Evolutionary conservation across 139 green algal genomes (phyloP), one percentile per base, ranked within the genome.

Genomic region (Picocystis salinarum): DNA sequence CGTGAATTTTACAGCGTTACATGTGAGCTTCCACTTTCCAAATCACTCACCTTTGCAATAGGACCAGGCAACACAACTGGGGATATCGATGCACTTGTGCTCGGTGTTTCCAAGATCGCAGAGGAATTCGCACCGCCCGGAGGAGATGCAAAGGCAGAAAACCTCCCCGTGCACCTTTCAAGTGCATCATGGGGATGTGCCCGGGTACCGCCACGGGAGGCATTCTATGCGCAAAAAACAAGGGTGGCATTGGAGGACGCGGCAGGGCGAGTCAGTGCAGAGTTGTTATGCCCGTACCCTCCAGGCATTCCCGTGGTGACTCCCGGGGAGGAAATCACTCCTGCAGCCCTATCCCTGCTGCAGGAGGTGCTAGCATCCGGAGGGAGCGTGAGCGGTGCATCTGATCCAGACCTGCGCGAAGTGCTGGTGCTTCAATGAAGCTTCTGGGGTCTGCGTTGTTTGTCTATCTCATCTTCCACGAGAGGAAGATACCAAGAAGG

Each of bases 221-320:
- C n/a, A 10, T 48, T 42, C n/a, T 48, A 39, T 13, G 40, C 40
- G 7, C 40, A 11, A 25, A 17, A 44, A 27, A 27, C 33, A 27
- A 10, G 40, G 9, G 9, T 75, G 17, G 26, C 36, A 2, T 15
- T 49, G 18, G 28, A 4, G 4, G 23, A 29, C 12, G 54, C 65
- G 18, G 50, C 40, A 1, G 73, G 74, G 4, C 25, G 56, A 4
- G 25, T 71, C 7, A 65, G 51, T 12, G 80, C 75, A 10, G 82
- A 92, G 55, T 54, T 88, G 31, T 30, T 93, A 42, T 83, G 71
- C 45, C 81, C 82, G 4, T 93, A 93, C 49, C 82, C 82, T 1
- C 82, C 82, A 1, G 82, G 82, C 7, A 73, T 93, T 19, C 80
- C 82, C 10, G 39, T 69, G 5, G 22, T 81, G 18, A 48, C 82